Evolutionary conservation across 2,329 filamentous ascomycete genomes (phyloP), one percentile per base, ranked within the genome.

Genomic region (Epichloe coenophiala): DNA sequence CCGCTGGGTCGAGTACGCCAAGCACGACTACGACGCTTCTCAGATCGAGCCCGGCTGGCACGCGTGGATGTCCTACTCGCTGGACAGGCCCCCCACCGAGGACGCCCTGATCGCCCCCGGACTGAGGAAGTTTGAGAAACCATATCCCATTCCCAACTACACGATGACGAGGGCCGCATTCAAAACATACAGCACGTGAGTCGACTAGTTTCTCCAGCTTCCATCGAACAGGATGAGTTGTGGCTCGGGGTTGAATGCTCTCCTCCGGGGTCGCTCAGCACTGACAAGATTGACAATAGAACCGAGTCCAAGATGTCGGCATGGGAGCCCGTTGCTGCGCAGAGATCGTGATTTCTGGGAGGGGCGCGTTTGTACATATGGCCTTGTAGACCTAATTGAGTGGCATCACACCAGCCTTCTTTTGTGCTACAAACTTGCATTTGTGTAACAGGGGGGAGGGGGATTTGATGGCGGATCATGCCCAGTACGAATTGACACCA

Each of bases 31-130:
- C 65, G 86, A 93, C 61, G 75, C 86, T 55, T 80, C 80, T 53
- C 88, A 96, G 50, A 86, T 96, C 61, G 91, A 97, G 70, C 90
- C 91, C 47, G 87, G 91, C 69, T 98, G 93, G 93, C 93, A 97
- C 72, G 88, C 87, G 33, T 98, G 93, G 93, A 89, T 98, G 60
- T 88, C 88, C 58, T 97, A 98, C 72, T 74, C 83, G 71, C 83
- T 95, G 61, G 89, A 97, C 69, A 86, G 86, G 69, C 82, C 91
- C 39, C 93, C 93, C 2, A 79, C 75, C 38, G 70, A 84, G 62
- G 93, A 98, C 66, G 72, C 82, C 48, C 68, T 93, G 55, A 63
- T 94, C 56, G 77, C 81, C 60, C 72, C 81, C 48, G 75, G 80
- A 58, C 68, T 81, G 45, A 79, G 88, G 55, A 67, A 74, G 38